phyloP scores from a whole-genome alignment of 129 eudicot genomes.

The Smallanthus sonchifolius region DNA sequence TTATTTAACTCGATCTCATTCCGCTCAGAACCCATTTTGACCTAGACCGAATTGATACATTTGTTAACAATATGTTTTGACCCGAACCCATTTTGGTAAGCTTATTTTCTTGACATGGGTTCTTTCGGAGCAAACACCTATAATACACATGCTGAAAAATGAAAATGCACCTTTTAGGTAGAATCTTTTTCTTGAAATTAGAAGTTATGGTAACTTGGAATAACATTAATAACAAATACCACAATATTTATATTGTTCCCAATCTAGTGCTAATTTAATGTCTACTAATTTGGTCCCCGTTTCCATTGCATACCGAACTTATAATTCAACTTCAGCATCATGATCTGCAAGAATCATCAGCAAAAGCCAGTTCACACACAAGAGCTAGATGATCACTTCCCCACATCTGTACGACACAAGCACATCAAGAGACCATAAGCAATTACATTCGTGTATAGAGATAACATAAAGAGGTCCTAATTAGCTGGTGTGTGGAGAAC shows the following conservation, averaged over 20 bases:
- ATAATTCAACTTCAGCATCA: background rate
- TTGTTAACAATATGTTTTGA: too few species aligned
- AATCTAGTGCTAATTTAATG: background rate
- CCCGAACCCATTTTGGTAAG: background rate
- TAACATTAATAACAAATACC: background rate
- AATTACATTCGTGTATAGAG: background rate
- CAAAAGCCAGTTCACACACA: slow-evolving; percentile 83
- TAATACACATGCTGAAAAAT: background rate
- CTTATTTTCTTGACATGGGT: background rate
- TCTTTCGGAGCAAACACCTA: background rate
- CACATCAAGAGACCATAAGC: background rate
- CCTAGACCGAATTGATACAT: too few species aligned
- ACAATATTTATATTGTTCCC: background rate
- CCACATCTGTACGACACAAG: slow-evolving; percentile 50
- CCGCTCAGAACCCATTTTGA: too few species aligned
- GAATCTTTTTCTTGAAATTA: too few species aligned
- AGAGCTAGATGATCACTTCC: slow-evolving; percentile 97
- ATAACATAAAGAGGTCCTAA: background rate
- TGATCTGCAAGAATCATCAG: slow-evolving; percentile 21
- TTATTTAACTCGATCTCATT: too few species aligned
- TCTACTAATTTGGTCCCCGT: background rate
- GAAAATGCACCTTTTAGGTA: background rate
- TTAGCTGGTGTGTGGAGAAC: background rate
- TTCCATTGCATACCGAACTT: background rate
- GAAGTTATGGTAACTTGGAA: background rate